Evolutionary conservation across 352 stramenopile species (phyloP).

Genomic region (Phytophthora tentaculata): DNA sequence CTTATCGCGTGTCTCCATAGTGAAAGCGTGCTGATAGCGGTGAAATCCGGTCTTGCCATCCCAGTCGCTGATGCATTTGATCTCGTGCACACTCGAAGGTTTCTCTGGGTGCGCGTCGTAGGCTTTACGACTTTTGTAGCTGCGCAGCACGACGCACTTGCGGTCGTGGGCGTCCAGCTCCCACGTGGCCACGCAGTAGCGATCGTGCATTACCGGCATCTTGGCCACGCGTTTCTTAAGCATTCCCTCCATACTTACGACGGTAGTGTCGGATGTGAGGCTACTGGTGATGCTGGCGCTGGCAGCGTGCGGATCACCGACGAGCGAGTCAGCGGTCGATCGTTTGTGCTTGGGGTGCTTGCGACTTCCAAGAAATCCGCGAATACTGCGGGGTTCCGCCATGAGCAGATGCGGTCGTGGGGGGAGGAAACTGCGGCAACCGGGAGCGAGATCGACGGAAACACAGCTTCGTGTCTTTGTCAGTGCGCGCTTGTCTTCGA

Average conservation of each 20-base stretch:
- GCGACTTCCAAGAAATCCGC: constrained; percentile 30
- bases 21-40: constrained; percentile 73
- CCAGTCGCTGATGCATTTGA: constrained; percentile 83
- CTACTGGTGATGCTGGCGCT: constrained; percentile 27
- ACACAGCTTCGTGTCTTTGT: constrained; percentile 29
- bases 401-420: neutral
- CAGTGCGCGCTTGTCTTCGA: constrained; percentile 17
- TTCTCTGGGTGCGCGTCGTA: constrained; percentile 58
- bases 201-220: constrained; percentile 82
- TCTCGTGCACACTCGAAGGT: constrained; percentile 57
- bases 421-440: constrained; percentile 7
- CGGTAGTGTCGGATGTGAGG: constrained; percentile 6
- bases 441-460: constrained; percentile 24
- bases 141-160: constrained; percentile 72
- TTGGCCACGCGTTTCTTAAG: constrained; percentile 78
- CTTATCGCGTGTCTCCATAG: constrained; percentile 73
- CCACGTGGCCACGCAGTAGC: constrained; percentile 83
- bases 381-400: constrained; percentile 28
- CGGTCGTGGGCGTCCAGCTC: constrained; percentile 52
- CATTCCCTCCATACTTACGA: constrained; percentile 59
- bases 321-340: constrained; percentile 6
- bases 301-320: constrained; percentile 1
- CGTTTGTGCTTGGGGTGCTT: constrained; percentile 18
- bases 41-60: constrained; percentile 80
- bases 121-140: constrained; percentile 63